A percentile compares a stretch with the other conserved stretches of the same genome.
These are phyloP conservation scores for Rhodotorula sp. DNA, from an alignment of 1,284 basidiomycete species.

Conservation along the genomic window DNA sequence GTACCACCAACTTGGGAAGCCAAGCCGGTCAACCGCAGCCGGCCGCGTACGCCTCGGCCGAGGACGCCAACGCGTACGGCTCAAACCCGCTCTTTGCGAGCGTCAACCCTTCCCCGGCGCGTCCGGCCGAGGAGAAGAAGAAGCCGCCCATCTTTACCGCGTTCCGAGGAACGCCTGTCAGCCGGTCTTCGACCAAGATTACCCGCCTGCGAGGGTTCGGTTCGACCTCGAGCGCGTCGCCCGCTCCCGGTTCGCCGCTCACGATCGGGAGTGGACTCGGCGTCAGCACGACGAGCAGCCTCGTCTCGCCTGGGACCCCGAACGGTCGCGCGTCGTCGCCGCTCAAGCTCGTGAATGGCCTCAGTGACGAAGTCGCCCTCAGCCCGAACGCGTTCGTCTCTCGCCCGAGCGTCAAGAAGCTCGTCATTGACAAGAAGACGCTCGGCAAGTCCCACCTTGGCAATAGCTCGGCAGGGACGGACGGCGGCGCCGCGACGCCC, in stretches of 20 bases:
- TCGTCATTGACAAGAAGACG: conserved; percentile 71
- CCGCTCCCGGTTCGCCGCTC: conserved; percentile 19
- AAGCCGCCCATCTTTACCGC: conserved; percentile 52
- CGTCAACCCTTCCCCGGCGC: conserved; percentile 44
- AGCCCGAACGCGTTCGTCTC: conserved; percentile 62
- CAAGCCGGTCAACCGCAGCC: conserved; percentile 47
- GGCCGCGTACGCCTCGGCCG: conserved; percentile 69
- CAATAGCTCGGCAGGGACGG: neutral
- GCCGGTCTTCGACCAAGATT: conserved; percentile 50
- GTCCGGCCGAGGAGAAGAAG: conserved; percentile 49
- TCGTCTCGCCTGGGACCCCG: conserved; percentile 15
- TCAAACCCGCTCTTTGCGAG: conserved; percentile 61
- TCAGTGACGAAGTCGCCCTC: conserved; percentile 56
- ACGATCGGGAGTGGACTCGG: conserved; percentile 38
- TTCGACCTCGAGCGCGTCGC: conserved; percentile 42
- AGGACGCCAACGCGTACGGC: conserved; percentile 83
- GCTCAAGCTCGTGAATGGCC: conserved; percentile 51
- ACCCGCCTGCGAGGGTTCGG: conserved; percentile 55
- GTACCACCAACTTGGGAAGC: conserved; percentile 21
- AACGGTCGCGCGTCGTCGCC: conserved; percentile 22
- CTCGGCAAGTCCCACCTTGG: conserved; percentile 29
- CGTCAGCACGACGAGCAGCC: conserved; percentile 36
- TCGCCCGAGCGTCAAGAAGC: conserved; percentile 87
- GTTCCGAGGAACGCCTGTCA: conserved; percentile 44
- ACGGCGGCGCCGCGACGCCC: conserved; percentile 3